These are phyloP conservation scores for Sporothrix pseudoabietina DNA, from an alignment of 2,329 filamentous ascomycete genomes.

Conservation along the genomic window DNA sequence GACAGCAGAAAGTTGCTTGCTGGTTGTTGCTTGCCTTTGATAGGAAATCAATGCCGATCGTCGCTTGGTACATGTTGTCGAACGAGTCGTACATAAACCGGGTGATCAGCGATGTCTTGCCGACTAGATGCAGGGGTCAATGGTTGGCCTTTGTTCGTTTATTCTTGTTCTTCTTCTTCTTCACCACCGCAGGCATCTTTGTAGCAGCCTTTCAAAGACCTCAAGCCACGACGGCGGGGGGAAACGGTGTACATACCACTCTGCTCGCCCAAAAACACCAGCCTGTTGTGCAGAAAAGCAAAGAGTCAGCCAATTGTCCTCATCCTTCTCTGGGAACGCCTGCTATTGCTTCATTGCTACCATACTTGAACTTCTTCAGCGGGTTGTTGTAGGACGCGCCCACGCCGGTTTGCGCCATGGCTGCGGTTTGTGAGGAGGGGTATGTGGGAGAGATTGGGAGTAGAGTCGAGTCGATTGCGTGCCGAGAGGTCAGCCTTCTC, in stretches of 20 bases:
- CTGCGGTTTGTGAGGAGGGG: slow-evolving; percentile 37
- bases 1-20: too few relatives aligned
- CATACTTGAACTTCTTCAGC: slow-evolving; percentile 99
- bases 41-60: slow-evolving; percentile 98
- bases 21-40: slow-evolving; percentile 70
- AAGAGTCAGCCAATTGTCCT: slow-evolving; percentile 26
- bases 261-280: slow-evolving; percentile 97
- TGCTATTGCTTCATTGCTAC: neutral
- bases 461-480: neutral
- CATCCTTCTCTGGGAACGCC: slow-evolving; percentile 31
- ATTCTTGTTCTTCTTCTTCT: too few relatives aligned
- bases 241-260: slow-evolving; percentile 68
- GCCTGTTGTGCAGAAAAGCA: slow-evolving; percentile 52
- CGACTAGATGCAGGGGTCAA: slow-evolving; percentile 60
- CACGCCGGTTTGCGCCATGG: slow-evolving; percentile 74
- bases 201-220: neutral
- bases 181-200: neutral
- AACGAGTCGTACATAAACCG: slow-evolving; percentile 99
- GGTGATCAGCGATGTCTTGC: slow-evolving; percentile 97
- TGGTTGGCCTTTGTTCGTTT: neutral
- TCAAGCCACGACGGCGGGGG: neutral
- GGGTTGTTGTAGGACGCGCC: slow-evolving; percentile 96
- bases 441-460: neutral
- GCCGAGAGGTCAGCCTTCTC: neutral
- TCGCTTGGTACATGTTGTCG: slow-evolving; percentile 99